Conservation (phyloP, 805 yeast genomes). For the Sugiyamaella mastotermitis region DNA sequence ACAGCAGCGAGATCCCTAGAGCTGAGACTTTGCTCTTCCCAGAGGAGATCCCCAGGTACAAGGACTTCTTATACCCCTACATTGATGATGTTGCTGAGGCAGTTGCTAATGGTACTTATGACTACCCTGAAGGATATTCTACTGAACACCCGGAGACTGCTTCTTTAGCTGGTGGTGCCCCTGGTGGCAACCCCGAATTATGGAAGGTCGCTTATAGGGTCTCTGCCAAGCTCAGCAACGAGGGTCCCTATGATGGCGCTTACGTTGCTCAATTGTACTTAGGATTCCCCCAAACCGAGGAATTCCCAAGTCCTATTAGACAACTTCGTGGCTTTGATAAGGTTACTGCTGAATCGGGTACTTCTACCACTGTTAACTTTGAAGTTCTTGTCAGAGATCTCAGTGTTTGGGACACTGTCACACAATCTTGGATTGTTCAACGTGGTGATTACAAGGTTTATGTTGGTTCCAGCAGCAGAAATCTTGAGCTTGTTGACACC, state of each 20-base stretch:
- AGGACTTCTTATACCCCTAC: constrained; percentile 54
- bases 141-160: constrained; percentile 26
- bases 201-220: constrained; percentile 49
- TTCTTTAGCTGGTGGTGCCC: constrained; percentile 33
- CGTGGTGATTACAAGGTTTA: constrained; percentile 50
- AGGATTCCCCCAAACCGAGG: constrained; percentile 37
- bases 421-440: constrained; percentile 54
- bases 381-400: constrained; percentile 47
- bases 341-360: constrained; percentile 40
- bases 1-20: constrained; percentile 10
- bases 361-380: constrained; percentile 35
- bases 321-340: constrained; percentile 55
- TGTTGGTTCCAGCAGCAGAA: constrained; percentile 35
- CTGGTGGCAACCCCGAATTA: constrained; percentile 54
- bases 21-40: constrained; percentile 45
- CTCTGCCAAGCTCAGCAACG: constrained; percentile 41
- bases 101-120: constrained; percentile 31
- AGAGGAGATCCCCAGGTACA: constrained; percentile 47
- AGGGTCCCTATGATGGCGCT: constrained; percentile 42
- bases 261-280: constrained; percentile 49
- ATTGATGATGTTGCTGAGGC: constrained; percentile 29
- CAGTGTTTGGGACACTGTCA: constrained; percentile 49
- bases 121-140: constrained; percentile 35
- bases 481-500: constrained; percentile 13
- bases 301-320: constrained; percentile 46